Evolutionary conservation across 768 basidiomycete genomes (phyloP).

Genomic region (Hirschioporus abietinus): DNA sequence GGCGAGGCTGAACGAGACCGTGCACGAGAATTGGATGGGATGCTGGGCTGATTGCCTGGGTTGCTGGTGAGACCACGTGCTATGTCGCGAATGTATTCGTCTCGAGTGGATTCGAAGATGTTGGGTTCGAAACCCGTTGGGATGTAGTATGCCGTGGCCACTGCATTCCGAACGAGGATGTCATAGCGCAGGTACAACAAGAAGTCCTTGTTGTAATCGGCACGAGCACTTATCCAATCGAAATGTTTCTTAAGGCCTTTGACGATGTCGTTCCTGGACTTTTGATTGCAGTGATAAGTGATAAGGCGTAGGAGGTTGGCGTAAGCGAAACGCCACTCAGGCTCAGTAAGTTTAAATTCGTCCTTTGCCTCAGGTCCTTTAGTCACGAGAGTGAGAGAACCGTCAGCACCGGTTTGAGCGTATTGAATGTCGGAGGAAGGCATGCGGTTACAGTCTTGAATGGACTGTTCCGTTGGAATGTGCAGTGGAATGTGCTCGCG

Average conservation of each 20-base stretch:
- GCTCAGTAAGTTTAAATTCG: background rate
- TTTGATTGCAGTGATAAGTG: background rate
- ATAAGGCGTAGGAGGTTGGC: background rate
- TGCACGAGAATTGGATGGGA: too few species aligned
- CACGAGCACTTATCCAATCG: background rate
- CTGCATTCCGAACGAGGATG: background rate
- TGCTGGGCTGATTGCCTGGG: too few species aligned
- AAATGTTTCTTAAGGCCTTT: background rate
- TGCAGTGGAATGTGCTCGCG: background rate
- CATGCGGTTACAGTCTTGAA: too few species aligned
- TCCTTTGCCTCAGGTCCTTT: background rate
- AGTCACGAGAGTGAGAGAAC: background rate
- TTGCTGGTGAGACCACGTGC: too few species aligned
- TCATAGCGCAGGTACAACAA: background rate
- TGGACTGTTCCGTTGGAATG: background rate
- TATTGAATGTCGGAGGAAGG: background rate
- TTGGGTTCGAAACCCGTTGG: background rate
- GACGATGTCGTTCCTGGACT: background rate
- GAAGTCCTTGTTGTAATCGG: background rate
- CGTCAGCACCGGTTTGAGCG: background rate
- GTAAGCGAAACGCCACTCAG: background rate
- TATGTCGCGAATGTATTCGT: too few species aligned
- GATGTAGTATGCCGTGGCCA: background rate
- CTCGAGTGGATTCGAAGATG: background rate
- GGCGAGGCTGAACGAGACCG: too few species aligned